These are phyloP conservation scores for Butyriboletus loyo DNA, from an alignment of 768 basidiomycete genomes.

Conservation along the genomic window DNA sequence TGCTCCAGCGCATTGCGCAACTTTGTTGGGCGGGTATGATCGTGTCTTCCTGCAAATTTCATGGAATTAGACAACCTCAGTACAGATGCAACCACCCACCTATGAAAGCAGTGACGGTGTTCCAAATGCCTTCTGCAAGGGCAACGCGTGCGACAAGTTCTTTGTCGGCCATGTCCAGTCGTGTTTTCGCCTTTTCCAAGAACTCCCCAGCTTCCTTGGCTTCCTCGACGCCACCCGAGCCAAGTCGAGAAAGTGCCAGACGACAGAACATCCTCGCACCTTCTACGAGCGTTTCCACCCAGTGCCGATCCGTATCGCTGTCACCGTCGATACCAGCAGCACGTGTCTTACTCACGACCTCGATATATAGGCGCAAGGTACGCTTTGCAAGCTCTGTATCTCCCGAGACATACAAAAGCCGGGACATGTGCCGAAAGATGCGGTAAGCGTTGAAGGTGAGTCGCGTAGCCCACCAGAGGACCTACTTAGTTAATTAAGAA, in stretches of 20 bases:
- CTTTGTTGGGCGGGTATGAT: conserved; percentile 53
- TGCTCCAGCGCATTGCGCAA: conserved; percentile 55
- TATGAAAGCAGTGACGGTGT: conserved; percentile 63
- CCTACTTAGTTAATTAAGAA: conserved; percentile 38
- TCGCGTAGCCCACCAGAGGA: conserved; percentile 92
- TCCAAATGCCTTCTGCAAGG: conserved; percentile 72
- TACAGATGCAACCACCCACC: conserved; percentile 40
- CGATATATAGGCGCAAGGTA: conserved; percentile 76
- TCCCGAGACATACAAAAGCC: conserved; percentile 61
- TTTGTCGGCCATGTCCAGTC: conserved; percentile 47
- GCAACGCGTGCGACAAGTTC: conserved; percentile 57
- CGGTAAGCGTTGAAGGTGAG: conserved; percentile 92
- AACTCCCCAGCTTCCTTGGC: conserved; percentile 59
- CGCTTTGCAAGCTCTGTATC: conserved; percentile 65
- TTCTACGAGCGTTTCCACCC: conserved; percentile 75
- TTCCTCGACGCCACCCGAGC: conserved; percentile 50
- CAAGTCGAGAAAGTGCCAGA: conserved; percentile 35
- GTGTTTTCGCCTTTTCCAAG: conserved; percentile 56
- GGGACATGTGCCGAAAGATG: conserved; percentile 80
- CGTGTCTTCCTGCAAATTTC: conserved; percentile 56
- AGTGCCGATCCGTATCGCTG: conserved; percentile 63
- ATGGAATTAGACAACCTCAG: background rate
- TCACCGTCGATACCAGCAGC: conserved; percentile 47
- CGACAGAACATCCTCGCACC: conserved; percentile 78
- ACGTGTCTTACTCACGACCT: conserved; percentile 80